Evolutionary conservation across 768 basidiomycete genomes (phyloP), one percentile per base, ranked within the genome.

Genomic region (Mrakia frigida): DNA sequence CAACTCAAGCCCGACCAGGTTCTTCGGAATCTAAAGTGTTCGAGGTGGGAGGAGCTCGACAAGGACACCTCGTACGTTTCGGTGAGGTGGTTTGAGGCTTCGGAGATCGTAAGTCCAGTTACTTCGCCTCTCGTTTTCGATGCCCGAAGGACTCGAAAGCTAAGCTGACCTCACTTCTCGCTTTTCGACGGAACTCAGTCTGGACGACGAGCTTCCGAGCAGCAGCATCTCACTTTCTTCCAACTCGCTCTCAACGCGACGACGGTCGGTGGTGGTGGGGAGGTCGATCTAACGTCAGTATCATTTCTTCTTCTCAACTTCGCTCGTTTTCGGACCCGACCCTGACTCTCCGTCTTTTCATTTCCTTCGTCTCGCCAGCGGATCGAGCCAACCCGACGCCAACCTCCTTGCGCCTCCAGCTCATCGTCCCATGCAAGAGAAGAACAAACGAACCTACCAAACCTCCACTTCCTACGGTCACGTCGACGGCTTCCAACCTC

Each of bases 371-470:
- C 28, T 13, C 28, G 18, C n/a, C 56, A 28, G 25, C 28, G 9
- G 10, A n/a, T 25, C 56, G 9, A 56, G 46, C 46, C 46, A 50
- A 50, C 46, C 46, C 56, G n/a, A 56, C 56, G n/a, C 11, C n/a
- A n/a, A 53, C 23, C 52, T n/a, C 18, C 13, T 18, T 37, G 28
- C 61, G 5, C 11, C 63, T 37, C 37, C 65, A 6, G 43, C 65
- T 18, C 65, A 18, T 23, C 10, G 39, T 41, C 37, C 39, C 25
- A 68, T 68, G 65, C 16, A 1, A 35, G 65, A 39, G 6, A 68
- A 43, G 65, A 68, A 68, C 65, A 39, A 68, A 23, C 65, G 37
- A 25, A 68, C 65, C 39, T 68, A 39, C 39, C 39, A 43, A 9
- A 68, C 65, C 65, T 37, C 37, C 2, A 39, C 37, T 39, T 7